phyloP scores from a whole-genome alignment of 2,329 filamentous ascomycete species.

The Nemania serpens region DNA sequence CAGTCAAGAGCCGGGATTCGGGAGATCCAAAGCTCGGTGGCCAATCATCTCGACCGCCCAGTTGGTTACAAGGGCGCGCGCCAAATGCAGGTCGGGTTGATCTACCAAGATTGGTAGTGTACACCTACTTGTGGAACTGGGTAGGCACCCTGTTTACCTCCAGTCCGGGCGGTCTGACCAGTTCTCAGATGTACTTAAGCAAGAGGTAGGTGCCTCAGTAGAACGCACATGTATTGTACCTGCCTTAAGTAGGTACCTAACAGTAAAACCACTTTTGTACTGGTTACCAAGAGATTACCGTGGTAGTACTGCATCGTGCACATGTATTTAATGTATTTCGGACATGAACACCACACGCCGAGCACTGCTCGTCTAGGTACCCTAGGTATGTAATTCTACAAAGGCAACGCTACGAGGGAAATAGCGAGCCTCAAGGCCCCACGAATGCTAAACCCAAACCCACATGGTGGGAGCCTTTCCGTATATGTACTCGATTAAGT shows the following conservation, averaged over 20 bases:
- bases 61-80: conserved; percentile 24
- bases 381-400: no score
- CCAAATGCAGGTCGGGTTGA: conserved; percentile 33
- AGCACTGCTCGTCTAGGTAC: no score
- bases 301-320: no score
- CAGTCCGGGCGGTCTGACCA: no score
- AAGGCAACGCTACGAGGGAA: no score
- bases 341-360: no score
- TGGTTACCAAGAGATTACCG: no score
- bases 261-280: no score
- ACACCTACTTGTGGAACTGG: not conserved
- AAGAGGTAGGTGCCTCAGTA: not conserved
- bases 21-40: conserved; percentile 15
- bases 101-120: conserved; percentile 15
- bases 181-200: not conserved
- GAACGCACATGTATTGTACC: no score
- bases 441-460: conserved; percentile 25
- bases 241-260: not conserved
- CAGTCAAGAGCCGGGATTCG: conserved; percentile 1
- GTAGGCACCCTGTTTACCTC: no score
- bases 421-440: conserved; percentile 8
- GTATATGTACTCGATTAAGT: no score
- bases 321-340: no score
- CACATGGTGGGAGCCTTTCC: conserved; percentile 19
- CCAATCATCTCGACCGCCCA: conserved; percentile 27